Evolutionary conservation across 176 grass and related monocot species (phyloP).

Genomic region (Carex parvula): DNA sequence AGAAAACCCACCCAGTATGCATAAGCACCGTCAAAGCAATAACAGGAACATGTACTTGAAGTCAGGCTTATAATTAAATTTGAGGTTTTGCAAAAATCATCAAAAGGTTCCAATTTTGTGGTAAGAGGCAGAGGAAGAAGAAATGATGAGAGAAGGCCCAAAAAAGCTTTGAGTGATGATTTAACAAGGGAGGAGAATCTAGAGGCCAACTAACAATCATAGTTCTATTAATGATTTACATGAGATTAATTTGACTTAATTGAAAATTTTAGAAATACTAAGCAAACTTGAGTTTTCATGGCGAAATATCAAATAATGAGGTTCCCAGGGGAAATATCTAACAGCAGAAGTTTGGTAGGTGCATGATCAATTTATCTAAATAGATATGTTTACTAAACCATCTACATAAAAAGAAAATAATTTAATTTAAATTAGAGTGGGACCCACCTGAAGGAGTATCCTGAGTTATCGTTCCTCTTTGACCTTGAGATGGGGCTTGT

Average conservation of each 20-base stretch:
- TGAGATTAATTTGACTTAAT: background rate
- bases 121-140: too few relatives aligned
- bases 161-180: too few relatives aligned
- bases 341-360: background rate
- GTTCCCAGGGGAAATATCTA: background rate
- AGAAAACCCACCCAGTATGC: background rate
- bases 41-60: background rate
- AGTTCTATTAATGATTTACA: too few relatives aligned
- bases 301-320: background rate
- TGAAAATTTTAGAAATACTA: background rate
- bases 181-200: too few relatives aligned
- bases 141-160: too few relatives aligned
- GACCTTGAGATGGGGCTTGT: background rate
- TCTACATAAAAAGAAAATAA: background rate
- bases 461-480: background rate
- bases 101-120: too few relatives aligned
- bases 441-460: background rate
- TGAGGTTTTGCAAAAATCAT: too few relatives aligned
- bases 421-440: background rate
- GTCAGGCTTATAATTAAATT: too few relatives aligned
- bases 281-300: background rate
- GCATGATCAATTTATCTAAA: too few relatives aligned
- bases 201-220: too few relatives aligned
- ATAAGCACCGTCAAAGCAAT: background rate
- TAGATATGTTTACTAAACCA: background rate